A percentile compares a stretch with the other conserved stretches of the same genome.
These are phyloP conservation scores for Sclerotinia trifoliorum DNA, from an alignment of 2,329 filamentous ascomycete species.

Conservation along the genomic window DNA sequence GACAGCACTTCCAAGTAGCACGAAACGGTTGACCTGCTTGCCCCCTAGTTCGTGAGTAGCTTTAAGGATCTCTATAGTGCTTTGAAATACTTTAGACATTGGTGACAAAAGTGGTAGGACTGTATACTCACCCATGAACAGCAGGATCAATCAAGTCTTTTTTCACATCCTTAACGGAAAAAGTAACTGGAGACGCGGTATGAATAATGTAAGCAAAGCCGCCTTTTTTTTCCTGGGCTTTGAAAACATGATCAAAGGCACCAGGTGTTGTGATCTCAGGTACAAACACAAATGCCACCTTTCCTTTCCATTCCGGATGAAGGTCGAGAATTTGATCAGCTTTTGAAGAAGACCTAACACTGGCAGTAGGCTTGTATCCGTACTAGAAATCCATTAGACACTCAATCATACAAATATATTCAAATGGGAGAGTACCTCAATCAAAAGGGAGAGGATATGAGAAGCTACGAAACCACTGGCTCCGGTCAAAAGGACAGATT, in stretches of 20 bases:
- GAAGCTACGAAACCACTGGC: conserved; percentile 52
- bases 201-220: conserved; percentile 55
- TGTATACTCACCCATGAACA: conserved; percentile 44
- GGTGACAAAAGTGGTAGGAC: neutral
- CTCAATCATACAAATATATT: neutral
- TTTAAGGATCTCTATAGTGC: conserved; percentile 67
- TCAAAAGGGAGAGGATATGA: conserved; percentile 45
- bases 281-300: conserved; percentile 47
- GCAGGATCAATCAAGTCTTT: conserved; percentile 51
- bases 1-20: conserved; percentile 52
- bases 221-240: conserved; percentile 54
- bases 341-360: conserved; percentile 46
- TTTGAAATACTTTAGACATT: conserved; percentile 16
- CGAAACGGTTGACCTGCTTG: conserved; percentile 39
- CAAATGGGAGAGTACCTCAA: conserved; percentile 18
- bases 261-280: conserved; percentile 65
- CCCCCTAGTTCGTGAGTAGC: conserved; percentile 59
- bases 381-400: neutral
- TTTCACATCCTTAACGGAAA: conserved; percentile 37
- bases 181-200: conserved; percentile 58
- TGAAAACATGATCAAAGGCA: conserved; percentile 59
- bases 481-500: conserved; percentile 31
- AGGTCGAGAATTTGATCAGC: conserved; percentile 44
- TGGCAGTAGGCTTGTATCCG: conserved; percentile 34
- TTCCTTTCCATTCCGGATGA: conserved; percentile 38